phyloP scores from a whole-genome alignment of 441 rosid species.

The Croton laevigatus region DNA sequence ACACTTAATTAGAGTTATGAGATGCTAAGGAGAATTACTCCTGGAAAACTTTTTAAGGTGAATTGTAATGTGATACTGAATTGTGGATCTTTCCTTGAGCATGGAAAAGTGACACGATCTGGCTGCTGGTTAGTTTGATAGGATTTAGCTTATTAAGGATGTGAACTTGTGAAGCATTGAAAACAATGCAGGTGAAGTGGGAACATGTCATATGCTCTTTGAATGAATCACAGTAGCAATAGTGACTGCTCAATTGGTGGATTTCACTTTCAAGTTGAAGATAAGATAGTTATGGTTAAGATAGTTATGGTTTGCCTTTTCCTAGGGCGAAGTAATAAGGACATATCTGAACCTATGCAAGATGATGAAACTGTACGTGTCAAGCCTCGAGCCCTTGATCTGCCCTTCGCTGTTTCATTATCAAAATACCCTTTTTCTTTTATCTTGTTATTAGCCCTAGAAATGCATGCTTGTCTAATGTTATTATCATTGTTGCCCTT shows the following conservation, averaged over 20 bases:
- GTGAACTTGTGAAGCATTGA: neutral
- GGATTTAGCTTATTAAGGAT: neutral
- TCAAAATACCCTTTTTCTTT: neutral
- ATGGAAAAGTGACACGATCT: neutral
- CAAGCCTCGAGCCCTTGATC: neutral
- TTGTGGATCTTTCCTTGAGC: neutral
- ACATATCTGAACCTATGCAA: neutral
- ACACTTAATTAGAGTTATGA: neutral
- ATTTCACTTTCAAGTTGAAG: neutral
- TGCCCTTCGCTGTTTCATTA: neutral
- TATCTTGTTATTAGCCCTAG: neutral
- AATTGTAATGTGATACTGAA: neutral
- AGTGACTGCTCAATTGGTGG: neutral
- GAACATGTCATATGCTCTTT: neutral
- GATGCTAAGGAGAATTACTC: neutral
- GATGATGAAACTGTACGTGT: neutral
- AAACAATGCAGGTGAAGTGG: neutral
- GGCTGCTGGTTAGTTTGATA: neutral
- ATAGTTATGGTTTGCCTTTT: neutral
- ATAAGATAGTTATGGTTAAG: constrained; percentile 1
- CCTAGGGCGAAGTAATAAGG: neutral
- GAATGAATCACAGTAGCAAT: neutral
- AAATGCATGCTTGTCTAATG: neutral
- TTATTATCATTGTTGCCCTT: neutral
- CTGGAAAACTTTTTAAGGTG: neutral